Evolutionary conservation across 495 filamentous ascomycete species (phyloP), one percentile per base, ranked within the genome.

Genomic region (Talaromyces thailandensis): DNA sequence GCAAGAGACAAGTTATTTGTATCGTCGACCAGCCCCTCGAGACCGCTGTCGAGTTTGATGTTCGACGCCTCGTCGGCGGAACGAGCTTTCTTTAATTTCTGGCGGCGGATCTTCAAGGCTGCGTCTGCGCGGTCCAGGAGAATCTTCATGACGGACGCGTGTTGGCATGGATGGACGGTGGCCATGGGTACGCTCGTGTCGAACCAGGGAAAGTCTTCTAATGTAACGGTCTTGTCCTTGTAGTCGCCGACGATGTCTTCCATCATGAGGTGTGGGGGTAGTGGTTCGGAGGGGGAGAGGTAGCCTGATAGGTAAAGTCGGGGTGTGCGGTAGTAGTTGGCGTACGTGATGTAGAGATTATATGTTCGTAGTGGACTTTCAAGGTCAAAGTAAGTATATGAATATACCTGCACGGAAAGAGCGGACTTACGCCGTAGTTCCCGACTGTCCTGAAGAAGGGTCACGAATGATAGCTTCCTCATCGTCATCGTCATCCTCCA

Each of bases 231-330:
- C 79, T 99, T 99, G 76, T 98, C 93, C 71, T 96, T 96, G 81
- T 99, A 99, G 81, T 99, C 95, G 67, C 95, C 93, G 29, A 97
- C 89, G 67, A 99, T 98, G 68, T 99, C 95, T 70, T 99, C 94
- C 89, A 98, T 96, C 95, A 99, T 98, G 25, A 88, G 81, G 25
- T 88, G 84, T 2, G 94, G 95, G 6, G 89, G 83, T 25, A 97
- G 89, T 5, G 96, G 93, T 65, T 90, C 85, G 24, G 90, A 88
- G 60, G 85, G 82, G n/a, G 88, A 83, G 3, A 84, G 79, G 72
- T 96, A 96, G 62, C 95, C 95, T 5, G 91, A 93, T 64, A 99
- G 83, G 76, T 96, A 99, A 70, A 97, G 85, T 32, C 95, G 92
- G 0, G 95, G 95, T 37, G 93, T 96, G 60, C 92, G 92, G 77